Base-by-base conservation (phyloP, 1,284 basidiomycete species). In the Cutaneotrichosporon cutaneum region DNA sequence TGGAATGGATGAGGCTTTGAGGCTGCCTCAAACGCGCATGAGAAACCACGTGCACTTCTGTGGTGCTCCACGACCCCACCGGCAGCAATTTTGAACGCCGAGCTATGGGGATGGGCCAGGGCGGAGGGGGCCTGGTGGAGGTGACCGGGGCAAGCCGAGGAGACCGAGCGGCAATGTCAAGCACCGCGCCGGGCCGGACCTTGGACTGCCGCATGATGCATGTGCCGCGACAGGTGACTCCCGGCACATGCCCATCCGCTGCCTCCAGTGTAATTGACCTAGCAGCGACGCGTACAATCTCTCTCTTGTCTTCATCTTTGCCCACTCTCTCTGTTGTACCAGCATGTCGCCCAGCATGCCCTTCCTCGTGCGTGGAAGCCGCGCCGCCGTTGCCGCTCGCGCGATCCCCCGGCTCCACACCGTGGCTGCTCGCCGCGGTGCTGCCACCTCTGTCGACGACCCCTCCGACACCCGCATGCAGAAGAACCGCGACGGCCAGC, bases 371-470 rank as follows among this genome's bases (percentile, higher is more conserved):
- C 47, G 56, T 27, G 33, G 56, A 18, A 42, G 18, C 35, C 42
- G 55, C 9, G 35, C 35, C 16, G 33, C 52, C 10, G 33, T 33
- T 14, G 52, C 52, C 10, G 52, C 52, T 54, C 52, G 35, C 33
- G 35, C 35, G 3, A 35, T 54, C 22, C 52, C 33, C 2, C 52
- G 33, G 10, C 35, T 54, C 33, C 21, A 36, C 30, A 13, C 30
- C 48, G 27, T 48, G 36, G 36, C 36, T 21, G 30, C 42, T 26
- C 56, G 56, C 30, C 27, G 56, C 47, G 39, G 21, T 30, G 63
- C 39, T 30, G 39, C 58, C 50, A 62, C 51, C 44, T 64, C 63
- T 4, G 26, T 59, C 44, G 60, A 58, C 35, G 63, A 65, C 44
- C 63, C 60, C 6, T 59, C 63, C 18, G 36, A 54, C 7, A 33